Base-by-base conservation (phyloP, 768 basidiomycete species). In the Pisolithus marmoratus region DNA sequence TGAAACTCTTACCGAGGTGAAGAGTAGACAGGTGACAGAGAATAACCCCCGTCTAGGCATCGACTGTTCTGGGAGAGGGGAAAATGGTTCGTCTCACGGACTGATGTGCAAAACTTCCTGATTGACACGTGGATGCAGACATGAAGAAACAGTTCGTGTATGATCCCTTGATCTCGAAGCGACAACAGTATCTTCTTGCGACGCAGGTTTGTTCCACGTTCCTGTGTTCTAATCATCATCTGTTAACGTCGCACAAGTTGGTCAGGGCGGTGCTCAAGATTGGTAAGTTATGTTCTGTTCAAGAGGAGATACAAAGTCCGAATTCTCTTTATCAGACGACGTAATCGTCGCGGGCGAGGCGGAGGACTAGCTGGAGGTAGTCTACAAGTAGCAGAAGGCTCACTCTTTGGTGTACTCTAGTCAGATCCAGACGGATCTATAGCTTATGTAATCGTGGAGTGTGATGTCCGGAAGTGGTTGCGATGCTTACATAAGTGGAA, bases 71-170 rank as follows among this genome's bases (percentile, higher is more conserved):
- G 87, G 87, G 29, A 78, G 78, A 62, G 89, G 87, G 31, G 82
- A 93, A 60, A 96, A 91, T 65, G 94, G 94, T 90, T 44, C 38
- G 82, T 68, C 19, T 24, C 44, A 12, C 14, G 31, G 5, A 11
- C 12, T 34, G 31, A 34, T 14, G 31, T 0, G 3, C 31, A 34
- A 27, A 27, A 11, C 11, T 34, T 12, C 11, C 5, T 11, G 31
- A 14, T 34, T 34, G 31, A 34, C 31, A 12, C 2, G 31, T 2
- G 5, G 31, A 34, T 12, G 31, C 11, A 34, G 31, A 34, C 31
- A 99, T 99, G 95, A 95, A 88, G 77, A 79, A 85, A 63, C 95
- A 97, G 66, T 91, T 93, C 61, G 94, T 98, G 40, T 94, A 94
- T 60, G 96, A 99, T 63, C 95, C 96, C 26, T 73, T 97, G 57